phyloP scores from a whole-genome alignment of 2,329 filamentous ascomycete genomes.

The Fusarium sp. region DNA sequence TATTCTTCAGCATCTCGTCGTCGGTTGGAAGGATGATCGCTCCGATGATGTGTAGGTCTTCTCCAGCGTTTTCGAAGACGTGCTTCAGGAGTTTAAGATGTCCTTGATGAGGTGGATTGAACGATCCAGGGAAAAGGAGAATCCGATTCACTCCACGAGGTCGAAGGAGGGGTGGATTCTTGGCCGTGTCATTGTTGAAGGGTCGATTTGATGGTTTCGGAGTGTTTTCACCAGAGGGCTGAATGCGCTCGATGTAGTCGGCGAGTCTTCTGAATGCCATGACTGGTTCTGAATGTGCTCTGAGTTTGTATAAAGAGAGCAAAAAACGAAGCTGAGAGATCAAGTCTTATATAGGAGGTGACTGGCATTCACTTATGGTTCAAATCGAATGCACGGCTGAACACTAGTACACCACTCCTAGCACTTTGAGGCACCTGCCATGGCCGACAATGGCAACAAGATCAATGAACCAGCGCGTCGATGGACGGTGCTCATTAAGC shows the following conservation, averaged over 20 bases:
- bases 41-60: constrained; percentile 51
- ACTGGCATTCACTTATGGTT: background rate
- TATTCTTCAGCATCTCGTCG: constrained; percentile 46
- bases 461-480: background rate
- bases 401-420: background rate
- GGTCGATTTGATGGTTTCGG: constrained; percentile 15
- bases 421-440: background rate
- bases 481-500: background rate
- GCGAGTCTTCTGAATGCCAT: constrained; percentile 34
- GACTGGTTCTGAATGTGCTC: background rate
- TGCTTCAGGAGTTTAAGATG: constrained; percentile 54
- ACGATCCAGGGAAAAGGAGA: constrained; percentile 56
- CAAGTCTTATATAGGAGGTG: background rate
- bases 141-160: constrained; percentile 47
- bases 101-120: constrained; percentile 58
- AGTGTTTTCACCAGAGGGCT: background rate
- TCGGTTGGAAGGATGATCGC: constrained; percentile 52
- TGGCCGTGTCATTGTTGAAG: constrained; percentile 32
- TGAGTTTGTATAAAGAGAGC: background rate
- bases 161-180: constrained; percentile 19
- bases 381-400: background rate
- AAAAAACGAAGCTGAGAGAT: background rate
- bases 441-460: background rate
- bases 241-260: constrained; percentile 36
- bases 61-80: constrained; percentile 48